Base-by-base conservation (phyloP, 371 early-diverging fungal species). In the Catenaria anguillulae region DNA sequence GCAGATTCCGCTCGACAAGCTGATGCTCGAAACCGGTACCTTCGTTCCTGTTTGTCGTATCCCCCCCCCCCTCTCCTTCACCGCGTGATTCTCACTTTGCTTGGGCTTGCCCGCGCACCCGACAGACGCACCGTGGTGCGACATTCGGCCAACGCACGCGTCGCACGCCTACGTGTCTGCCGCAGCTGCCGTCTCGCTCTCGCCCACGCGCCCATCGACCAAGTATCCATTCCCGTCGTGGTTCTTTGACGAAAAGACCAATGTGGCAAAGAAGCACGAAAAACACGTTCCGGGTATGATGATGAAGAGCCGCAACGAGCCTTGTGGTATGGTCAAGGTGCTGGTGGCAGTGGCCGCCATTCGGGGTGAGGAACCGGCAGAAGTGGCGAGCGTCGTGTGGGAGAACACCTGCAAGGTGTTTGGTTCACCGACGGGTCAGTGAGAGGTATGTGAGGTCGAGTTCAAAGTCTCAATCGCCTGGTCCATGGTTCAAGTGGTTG, bases 51-150 rank as follows among this genome's bases (percentile, higher is more conserved):
- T 17, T 33, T 33, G 35, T 46, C 19, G 33, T 45, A 40, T 45
- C 33, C 17, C 13, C 31, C 24, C 24, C 26, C 37, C 26, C 19
- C 63, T 4, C 56, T 33, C 35, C 33, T 42, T 26, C 8, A 4
- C 33, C 3, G 52, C 35, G 36, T 50, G 15, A 46, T n/a, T 12
- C 19, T 55, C 62, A 15, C 34, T 33, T 56, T n/a, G 37, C 42
- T 52, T 54, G n/a, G 31, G 33, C 40, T 34, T 13, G 48, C 24
- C 23, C 23, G 4, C 63, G n/a, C n/a, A n/a, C n/a, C n/a, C n/a
- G n/a, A n/a, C 55, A 68, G 94, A 93, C 77, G 89, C 87, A 10
- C 95, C 95, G 17, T 94, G 90, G 84, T 98, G 98, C 70, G 92
- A 90, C 61, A 89, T 96, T 64, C 77, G 90, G 50, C 85, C 87